Evolutionary conservation across 768 basidiomycete genomes (phyloP).

Genomic region (Calocybe gangraenosa): DNA sequence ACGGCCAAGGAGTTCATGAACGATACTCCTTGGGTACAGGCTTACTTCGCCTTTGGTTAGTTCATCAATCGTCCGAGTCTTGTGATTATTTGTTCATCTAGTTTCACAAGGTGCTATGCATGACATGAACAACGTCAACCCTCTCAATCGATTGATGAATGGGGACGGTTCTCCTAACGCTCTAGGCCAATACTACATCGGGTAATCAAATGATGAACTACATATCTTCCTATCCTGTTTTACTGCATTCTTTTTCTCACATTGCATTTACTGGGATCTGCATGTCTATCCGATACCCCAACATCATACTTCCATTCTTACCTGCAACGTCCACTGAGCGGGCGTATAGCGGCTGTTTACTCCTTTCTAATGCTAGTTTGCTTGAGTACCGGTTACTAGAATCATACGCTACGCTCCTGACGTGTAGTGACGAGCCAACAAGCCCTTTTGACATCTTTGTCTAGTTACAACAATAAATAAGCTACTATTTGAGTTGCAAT

Average conservation of each 20-base stretch:
- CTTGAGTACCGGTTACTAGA: slow-evolving; percentile 19
- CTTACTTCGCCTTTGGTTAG: slow-evolving; percentile 63
- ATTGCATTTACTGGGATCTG: slow-evolving; percentile 9
- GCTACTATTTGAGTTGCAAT: not conserved
- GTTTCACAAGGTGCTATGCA: slow-evolving; percentile 48
- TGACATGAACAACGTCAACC: slow-evolving; percentile 54
- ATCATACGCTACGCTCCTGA: slow-evolving; percentile 7
- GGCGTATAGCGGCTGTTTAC: slow-evolving; percentile 15
- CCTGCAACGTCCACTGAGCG: slow-evolving; percentile 16
- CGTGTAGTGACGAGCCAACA: slow-evolving; percentile 15
- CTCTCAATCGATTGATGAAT: slow-evolving; percentile 47
- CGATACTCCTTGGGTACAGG: slow-evolving; percentile 31
- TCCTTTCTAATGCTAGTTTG: slow-evolving; percentile 11
- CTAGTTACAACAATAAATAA: too few species aligned
- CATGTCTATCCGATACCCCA: slow-evolving; percentile 14
- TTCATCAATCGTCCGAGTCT: slow-evolving; percentile 2
- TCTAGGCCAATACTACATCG: slow-evolving; percentile 51
- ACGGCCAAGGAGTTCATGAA: slow-evolving; percentile 44
- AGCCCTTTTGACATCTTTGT: not conserved
- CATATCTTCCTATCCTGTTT: slow-evolving; percentile 4
- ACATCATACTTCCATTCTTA: slow-evolving; percentile 12
- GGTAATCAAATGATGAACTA: slow-evolving; percentile 12
- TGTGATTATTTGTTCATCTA: not conserved
- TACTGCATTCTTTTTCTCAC: not conserved
- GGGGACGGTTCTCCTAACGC: slow-evolving; percentile 40